Evolutionary conservation across 2,329 filamentous ascomycete species (phyloP), one percentile per base, ranked within the genome.

Genomic region (Scedosporium apiospermum): DNA sequence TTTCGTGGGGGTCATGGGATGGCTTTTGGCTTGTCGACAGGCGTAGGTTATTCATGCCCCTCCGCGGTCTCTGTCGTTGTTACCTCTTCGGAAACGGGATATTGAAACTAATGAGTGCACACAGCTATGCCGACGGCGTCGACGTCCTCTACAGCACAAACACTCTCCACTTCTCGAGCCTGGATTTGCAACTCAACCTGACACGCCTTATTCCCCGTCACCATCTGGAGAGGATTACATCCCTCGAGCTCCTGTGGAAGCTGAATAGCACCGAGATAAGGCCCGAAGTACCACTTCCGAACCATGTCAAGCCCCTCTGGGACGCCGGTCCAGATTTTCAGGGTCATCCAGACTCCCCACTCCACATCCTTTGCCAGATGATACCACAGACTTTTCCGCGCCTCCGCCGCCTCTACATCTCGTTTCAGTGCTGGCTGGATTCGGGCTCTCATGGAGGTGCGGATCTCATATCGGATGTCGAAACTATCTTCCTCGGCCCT

Each of bases 1-100:
- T 16, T 63, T 63, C n/a, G 58, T 72, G 18, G 71, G 70, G 3
- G 66, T 67, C 27, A 68, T 72, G 66, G 71, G 70, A 21, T 73
- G 70, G 71, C 60, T 73, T 18, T 57, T 71, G 23, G 61, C 66
- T 5, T 71, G 71, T 49, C 68, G 67, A 53, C 66, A 68, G 41
- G 70, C 71, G 67, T 69, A 60, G 58, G 67, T 64, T 26, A 58
- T 26, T 26, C 4, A 21, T 18, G 9, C 21, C 51, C 51, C 6
- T 26, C 3, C 23, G 9, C 12, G 21, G 18, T 26, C 51, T 2
- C 23, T 23, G 23, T 23, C 2, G 23, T 23, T 23, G 23, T 23
- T 23, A 23, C 23, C 23, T 23, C 23, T 3, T 23, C 23, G 23
- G 23, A 23, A 49, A 6, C 12, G 12, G 44, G 12, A 49, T 49